phyloP scores from a whole-genome alignment of 2,329 filamentous ascomycete species.

The Sporothrix variecibatus region DNA sequence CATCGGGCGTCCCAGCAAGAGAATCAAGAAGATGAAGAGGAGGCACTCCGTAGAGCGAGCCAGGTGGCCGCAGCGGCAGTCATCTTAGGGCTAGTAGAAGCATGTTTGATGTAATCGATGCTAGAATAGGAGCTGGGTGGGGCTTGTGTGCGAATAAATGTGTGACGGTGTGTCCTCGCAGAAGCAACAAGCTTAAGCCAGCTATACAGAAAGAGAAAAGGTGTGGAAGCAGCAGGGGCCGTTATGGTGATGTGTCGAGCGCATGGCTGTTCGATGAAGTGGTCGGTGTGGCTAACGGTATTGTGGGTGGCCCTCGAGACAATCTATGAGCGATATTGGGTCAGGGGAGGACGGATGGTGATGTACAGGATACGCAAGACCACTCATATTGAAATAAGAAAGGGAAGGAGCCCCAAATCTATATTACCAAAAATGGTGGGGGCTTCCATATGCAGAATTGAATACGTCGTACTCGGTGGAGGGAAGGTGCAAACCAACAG shows the following conservation, averaged over 20 bases:
- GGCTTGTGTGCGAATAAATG: not conserved
- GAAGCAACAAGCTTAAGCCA: not conserved
- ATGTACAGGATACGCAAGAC: not conserved
- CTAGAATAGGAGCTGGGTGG: not conserved
- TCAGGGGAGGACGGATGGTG: not conserved
- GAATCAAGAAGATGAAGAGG: not conserved
- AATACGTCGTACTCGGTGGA: not conserved
- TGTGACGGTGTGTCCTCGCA: not conserved
- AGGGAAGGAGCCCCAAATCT: not conserved
- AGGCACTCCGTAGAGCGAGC: no score
- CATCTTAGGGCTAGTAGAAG: not conserved
- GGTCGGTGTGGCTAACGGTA: not conserved
- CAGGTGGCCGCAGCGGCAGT: not conserved
- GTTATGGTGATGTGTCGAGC: not conserved
- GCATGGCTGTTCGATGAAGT: conserved; percentile 5
- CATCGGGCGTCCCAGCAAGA: not conserved
- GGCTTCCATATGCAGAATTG: not conserved
- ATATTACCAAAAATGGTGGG: not conserved
- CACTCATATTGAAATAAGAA: not conserved
- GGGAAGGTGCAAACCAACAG: not conserved
- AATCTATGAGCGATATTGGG: not conserved
- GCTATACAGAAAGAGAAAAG: not conserved
- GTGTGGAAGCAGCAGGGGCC: not conserved
- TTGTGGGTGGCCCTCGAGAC: not conserved
- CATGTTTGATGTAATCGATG: conserved; percentile 5